Conservation (phyloP, 2,329 filamentous ascomycete genomes). For the Incumbomyces lentus region DNA sequence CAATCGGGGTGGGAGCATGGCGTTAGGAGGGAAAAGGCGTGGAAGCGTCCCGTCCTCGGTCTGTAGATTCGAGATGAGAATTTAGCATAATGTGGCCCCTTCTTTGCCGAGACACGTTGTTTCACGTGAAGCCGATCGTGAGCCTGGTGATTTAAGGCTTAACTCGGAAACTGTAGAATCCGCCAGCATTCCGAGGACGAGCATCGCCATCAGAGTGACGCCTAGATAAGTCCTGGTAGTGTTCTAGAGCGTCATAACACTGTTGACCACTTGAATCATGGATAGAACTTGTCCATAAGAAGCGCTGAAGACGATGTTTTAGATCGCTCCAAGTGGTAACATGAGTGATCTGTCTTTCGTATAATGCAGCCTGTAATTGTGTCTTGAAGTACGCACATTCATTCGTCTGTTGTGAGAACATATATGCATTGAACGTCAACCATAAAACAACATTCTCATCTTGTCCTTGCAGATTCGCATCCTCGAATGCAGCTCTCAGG, state of each 20-base stretch:
- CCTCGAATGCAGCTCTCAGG: slow-evolving; percentile 1
- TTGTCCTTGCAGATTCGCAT: slow-evolving; percentile 7
- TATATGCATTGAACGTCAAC: not conserved
- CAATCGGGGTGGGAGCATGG: too few species aligned
- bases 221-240: not conserved
- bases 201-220: too few species aligned
- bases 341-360: slow-evolving; percentile 11
- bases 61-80: too few species aligned
- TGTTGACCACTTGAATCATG: slow-evolving; percentile 1
- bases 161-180: too few species aligned
- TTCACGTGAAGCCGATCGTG: too few species aligned
- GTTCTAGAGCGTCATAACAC: not conserved
- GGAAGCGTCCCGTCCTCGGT: too few species aligned
- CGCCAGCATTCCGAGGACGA: too few species aligned
- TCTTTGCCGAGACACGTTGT: too few species aligned
- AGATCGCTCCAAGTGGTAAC: not conserved
- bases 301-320: not conserved
- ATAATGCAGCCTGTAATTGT: slow-evolving; percentile 6
- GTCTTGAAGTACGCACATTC: slow-evolving; percentile 8
- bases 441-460: slow-evolving; percentile 8
- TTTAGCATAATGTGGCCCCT: too few species aligned
- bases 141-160: too few species aligned
- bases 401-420: not conserved
- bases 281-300: slow-evolving; percentile 10
- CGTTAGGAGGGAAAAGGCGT: too few species aligned